These are phyloP conservation scores for Stylosanthes scabra DNA, from an alignment of 331 rosid genomes.

Conservation along the genomic window DNA sequence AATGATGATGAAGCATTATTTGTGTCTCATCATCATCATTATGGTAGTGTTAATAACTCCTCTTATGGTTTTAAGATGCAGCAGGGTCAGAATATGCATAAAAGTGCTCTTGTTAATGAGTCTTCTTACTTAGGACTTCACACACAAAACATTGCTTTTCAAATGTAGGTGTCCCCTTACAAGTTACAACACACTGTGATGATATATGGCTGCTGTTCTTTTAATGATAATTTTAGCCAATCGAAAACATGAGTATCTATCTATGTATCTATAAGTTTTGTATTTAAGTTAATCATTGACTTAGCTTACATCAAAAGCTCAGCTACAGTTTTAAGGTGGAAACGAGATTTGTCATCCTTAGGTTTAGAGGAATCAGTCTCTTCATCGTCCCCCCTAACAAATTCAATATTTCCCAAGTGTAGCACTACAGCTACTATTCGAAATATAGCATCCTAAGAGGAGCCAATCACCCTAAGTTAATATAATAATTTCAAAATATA, in stretches of 20 bases:
- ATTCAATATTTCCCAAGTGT: slow-evolving; percentile 88
- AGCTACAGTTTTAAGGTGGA: slow-evolving; percentile 78
- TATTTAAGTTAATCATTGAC: neutral
- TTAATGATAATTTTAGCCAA: too few species aligned
- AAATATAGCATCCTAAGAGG: slow-evolving; percentile 84
- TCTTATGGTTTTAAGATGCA: slow-evolving; percentile 54
- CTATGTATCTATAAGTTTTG: neutral
- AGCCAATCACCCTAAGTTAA: neutral
- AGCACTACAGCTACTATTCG: slow-evolving; percentile 87
- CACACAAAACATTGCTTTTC: slow-evolving; percentile 77
- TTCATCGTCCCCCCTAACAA: slow-evolving; percentile 66
- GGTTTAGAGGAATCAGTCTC: slow-evolving; percentile 79
- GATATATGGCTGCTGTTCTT: slow-evolving; percentile 42
- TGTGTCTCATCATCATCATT: slow-evolving; percentile 57
- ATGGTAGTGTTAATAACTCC: slow-evolving; percentile 53
- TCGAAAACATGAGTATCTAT: slow-evolving; percentile 11
- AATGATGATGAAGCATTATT: slow-evolving; percentile 57
- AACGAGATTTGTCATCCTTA: slow-evolving; percentile 72
- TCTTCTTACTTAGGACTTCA: slow-evolving; percentile 67
- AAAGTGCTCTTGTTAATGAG: slow-evolving; percentile 49
- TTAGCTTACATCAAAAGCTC: slow-evolving; percentile 78
- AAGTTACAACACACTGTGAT: slow-evolving; percentile 50
- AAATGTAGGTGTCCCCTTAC: slow-evolving; percentile 65
- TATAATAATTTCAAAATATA: too few species aligned
- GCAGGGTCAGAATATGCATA: slow-evolving; percentile 56